Evolutionary conservation across 306 rosid genomes (phyloP).

Genomic region (Alnus rubra): DNA sequence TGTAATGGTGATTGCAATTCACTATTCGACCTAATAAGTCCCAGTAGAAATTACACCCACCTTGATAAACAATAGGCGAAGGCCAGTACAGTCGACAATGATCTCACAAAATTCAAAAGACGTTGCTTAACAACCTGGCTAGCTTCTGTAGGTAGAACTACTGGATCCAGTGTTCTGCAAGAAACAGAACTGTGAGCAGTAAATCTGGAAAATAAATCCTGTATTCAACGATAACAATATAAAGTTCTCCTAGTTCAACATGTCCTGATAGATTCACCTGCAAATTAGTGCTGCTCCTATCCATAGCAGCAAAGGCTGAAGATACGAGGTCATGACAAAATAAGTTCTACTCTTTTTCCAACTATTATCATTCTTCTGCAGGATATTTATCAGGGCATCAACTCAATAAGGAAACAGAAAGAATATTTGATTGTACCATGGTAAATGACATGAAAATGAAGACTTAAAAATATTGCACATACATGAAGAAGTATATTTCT

Average conservation of each 20-base stretch:
- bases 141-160: conserved; percentile 69
- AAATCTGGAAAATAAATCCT: conserved; percentile 11
- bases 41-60: conserved; percentile 43
- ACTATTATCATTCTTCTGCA: conserved; percentile 73
- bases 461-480: conserved; percentile 19
- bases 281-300: conserved; percentile 80
- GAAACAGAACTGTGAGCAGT: conserved; percentile 21
- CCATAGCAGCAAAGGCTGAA: conserved; percentile 88
- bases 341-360: conserved; percentile 84
- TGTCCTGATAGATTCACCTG: conserved; percentile 56
- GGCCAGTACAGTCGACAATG: conserved; percentile 84
- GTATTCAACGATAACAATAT: conserved; percentile 11
- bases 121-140: conserved; percentile 81
- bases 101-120: conserved; percentile 72
- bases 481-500: conserved; percentile 67
- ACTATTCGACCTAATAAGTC: background rate
- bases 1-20: background rate
- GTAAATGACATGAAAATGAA: conserved; percentile 24
- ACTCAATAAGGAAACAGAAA: background rate
- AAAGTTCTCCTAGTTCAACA: conserved; percentile 18
- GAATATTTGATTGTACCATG: conserved; percentile 12
- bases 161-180: conserved; percentile 79
- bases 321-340: conserved; percentile 61
- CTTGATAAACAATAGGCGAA: conserved; percentile 91
- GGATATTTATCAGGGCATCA: conserved; percentile 9